These are phyloP conservation scores for Phytophthora sojae DNA, from an alignment of 352 stramenopile genomes.

Conservation along the genomic window DNA sequence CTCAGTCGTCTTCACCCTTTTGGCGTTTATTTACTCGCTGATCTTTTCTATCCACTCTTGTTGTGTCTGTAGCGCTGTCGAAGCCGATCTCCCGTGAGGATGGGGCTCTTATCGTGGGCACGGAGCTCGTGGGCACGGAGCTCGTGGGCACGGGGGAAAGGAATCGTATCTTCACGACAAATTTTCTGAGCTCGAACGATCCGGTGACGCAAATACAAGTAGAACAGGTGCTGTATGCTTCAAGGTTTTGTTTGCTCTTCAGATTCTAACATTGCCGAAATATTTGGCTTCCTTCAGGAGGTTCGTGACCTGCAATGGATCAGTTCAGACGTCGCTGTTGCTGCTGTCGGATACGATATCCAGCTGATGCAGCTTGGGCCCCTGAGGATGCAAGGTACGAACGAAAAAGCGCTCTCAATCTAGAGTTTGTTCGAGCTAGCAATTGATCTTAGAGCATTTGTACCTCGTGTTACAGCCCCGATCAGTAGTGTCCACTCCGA, in stretches of 20 bases:
- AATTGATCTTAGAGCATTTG: too few species aligned
- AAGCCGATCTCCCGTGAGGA: constrained; percentile 84
- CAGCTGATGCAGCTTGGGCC: too few species aligned
- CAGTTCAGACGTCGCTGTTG: constrained; percentile 46
- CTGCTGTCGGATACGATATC: constrained; percentile 48
- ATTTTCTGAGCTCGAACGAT: constrained; percentile 41
- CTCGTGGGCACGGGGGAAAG: constrained; percentile 23
- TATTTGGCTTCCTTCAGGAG: constrained; percentile 46
- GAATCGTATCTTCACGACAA: constrained; percentile 75
- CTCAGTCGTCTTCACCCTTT: not conserved
- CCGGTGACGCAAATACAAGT: constrained; percentile 45
- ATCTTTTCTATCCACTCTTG: not conserved
- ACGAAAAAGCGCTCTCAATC: too few species aligned
- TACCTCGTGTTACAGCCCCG: too few species aligned
- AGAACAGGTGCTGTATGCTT: constrained; percentile 42
- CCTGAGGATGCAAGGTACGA: too few species aligned
- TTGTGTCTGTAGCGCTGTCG: constrained; percentile 57
- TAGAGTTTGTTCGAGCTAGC: too few species aligned
- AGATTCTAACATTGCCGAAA: not conserved
- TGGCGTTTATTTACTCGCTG: not conserved
- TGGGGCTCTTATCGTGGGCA: constrained; percentile 75
- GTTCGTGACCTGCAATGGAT: constrained; percentile 84
- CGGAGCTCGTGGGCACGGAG: constrained; percentile 40
- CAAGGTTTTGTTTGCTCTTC: not conserved
- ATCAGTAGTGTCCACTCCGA: not conserved